Base-by-base conservation (phyloP, 768 basidiomycete species). In the Xanthoconium stramineum region DNA sequence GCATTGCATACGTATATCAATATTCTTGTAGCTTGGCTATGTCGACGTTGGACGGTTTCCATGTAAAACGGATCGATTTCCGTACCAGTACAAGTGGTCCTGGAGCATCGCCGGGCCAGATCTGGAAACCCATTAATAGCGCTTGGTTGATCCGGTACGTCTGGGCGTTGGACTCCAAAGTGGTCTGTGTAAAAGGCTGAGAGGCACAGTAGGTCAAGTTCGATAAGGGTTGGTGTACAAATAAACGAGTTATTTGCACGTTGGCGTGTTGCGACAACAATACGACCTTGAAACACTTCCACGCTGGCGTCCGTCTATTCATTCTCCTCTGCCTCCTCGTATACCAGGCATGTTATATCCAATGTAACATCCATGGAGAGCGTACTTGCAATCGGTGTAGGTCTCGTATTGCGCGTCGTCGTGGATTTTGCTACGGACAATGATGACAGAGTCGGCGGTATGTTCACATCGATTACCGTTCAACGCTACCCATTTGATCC, bases 351-450 rank as follows among this genome's bases (percentile, higher is more conserved):
- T 70, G 69, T 59, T 37, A 59, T 70, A 46, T 63, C 63, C 35
- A 50, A 65, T 19, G 69, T 62, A 43, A 72, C 67, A 24, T 64
- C 69, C 35, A 89, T 90, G 86, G 89, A 91, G 67, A 83, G 80
- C 69, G 61, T 90, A 42, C 74, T 82, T 69, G 83, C 89, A 66
- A 87, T 90, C 63, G 81, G 75, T 54, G 74, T 83, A 47, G 89
- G 89, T 39, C 82, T 91, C 56, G 78, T 73, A 32, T 71, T 90
- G 49, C 88, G 88, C 52, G 71, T 83, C 54, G 75, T 88, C 55
- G 73, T 90, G 57, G 82, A 83, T 70, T 51, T 74, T 29, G 79
- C 81, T 50, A 73, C 68, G 2, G 65, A 68, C 52, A 65, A 72
- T 19, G 70, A 72, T 38, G 53, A 70, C 53, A 64, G 59, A 61